These are phyloP conservation scores for Teratosphaeria viscida DNA, from an alignment of 2,329 filamentous ascomycete genomes.

Conservation along the genomic window DNA sequence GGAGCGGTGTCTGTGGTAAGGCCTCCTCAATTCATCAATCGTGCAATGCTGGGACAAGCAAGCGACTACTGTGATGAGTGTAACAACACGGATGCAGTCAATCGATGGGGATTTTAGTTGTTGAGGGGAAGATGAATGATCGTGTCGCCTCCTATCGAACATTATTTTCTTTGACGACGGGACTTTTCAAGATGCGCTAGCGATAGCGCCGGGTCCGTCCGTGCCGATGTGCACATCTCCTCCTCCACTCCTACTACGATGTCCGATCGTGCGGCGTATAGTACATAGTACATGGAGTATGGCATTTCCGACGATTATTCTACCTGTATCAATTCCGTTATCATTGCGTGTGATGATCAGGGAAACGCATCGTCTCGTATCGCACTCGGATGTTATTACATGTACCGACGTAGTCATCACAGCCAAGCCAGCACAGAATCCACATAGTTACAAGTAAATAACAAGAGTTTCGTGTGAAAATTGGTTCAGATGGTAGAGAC, in stretches of 20 bases:
- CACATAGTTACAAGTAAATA: no score
- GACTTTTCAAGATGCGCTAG: neutral
- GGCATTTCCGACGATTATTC: no score
- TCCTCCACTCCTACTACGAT: neutral
- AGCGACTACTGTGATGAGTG: neutral
- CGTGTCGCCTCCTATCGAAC: conserved; percentile 6
- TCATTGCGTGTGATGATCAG: no score
- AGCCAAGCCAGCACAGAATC: no score
- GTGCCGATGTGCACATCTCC: neutral
- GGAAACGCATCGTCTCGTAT: no score
- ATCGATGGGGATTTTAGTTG: conserved; percentile 3
- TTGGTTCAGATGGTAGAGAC: no score
- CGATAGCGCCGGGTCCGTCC: neutral
- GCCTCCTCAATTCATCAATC: neutral
- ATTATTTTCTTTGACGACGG: conserved; percentile 1
- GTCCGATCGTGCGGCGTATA: neutral
- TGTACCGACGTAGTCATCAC: no score
- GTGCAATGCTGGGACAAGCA: neutral
- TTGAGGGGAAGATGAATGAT: neutral
- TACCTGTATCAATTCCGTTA: no score
- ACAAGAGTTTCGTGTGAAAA: no score
- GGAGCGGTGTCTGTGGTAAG: neutral
- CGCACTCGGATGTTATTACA: no score
- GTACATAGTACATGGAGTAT: no score
- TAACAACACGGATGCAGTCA: neutral